These are phyloP conservation scores for Amaranthus tricolor DNA, from an alignment of 179 eudicot species.

Conservation along the genomic window DNA sequence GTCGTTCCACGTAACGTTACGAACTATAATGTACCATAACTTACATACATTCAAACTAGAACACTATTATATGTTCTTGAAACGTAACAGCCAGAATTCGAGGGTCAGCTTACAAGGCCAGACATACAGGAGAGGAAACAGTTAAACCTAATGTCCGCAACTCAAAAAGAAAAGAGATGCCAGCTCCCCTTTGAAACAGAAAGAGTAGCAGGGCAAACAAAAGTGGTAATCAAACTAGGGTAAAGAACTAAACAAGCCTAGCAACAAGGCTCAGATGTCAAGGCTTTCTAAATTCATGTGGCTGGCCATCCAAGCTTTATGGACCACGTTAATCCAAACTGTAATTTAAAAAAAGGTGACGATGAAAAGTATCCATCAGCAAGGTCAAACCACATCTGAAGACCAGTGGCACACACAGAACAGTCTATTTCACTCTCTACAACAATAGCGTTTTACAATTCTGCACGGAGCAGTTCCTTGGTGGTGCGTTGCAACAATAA, in stretches of 20 bases:
- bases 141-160: not conserved
- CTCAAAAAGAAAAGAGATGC: not conserved
- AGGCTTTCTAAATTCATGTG: not conserved
- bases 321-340: not conserved
- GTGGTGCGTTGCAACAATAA: not conserved
- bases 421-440: not conserved
- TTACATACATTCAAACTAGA: slow-evolving; percentile 17
- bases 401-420: not conserved
- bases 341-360: not conserved
- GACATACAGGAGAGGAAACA: slow-evolving; percentile 5
- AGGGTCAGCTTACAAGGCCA: slow-evolving; percentile 2
- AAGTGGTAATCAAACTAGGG: not conserved
- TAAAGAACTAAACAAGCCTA: not conserved
- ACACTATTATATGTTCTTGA: not conserved
- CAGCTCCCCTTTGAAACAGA: not conserved
- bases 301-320: not conserved
- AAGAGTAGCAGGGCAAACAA: not conserved
- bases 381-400: not conserved
- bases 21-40: not conserved
- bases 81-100: not conserved
- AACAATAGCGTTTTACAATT: not conserved
- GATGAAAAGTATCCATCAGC: not conserved
- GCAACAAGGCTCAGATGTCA: not conserved
- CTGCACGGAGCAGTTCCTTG: not conserved
- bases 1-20: not conserved